Evolutionary conservation across 2,329 filamentous ascomycete genomes (phyloP), one percentile per base, ranked within the genome.

Genomic region (Aureobasidium musti): DNA sequence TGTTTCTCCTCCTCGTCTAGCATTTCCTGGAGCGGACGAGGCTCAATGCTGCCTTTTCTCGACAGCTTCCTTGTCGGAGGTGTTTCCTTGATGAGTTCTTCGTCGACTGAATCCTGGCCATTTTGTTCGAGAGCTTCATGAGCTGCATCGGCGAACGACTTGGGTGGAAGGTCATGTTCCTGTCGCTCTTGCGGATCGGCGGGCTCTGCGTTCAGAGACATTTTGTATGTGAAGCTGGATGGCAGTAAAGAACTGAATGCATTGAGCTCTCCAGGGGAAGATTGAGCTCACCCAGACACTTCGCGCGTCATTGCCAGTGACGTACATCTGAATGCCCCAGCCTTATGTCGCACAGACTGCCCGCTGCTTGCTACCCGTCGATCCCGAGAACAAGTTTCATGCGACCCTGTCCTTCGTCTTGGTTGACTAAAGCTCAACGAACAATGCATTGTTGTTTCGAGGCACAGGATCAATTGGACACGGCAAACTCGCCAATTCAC

Each of bases 91-190:
- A 77, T 74, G 5, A 70, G 53, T 37, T 71, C 70, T 56, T 74
- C 73, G 66, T 73, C 68, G 47, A 72, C 59, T 52, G 57, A 65
- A 2, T 59, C 50, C n/a, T 71, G 56, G 5, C 69, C 67, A 8
- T 66, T 57, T 28, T 69, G 66, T n/a, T 77, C 65, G 70, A 75
- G 63, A 68, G 52, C 73, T 50, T 73, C 69, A 23, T 70, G 69
- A 30, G 76, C 76, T 37, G 79, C 79, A 68, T 79, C 79, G 39
- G 77, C 78, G 71, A 79, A 81, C 56, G 77, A 79, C 70, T 81
- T 82, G 68, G 77, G 77, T 21, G 77, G 71, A 39, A 80, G 75
- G 41, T 77, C 67, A 21, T 77, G 74, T 45, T 76, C 72, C 41
- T 76, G 71, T 63, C 79, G 78, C 69, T 78, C 76, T 47, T 75